Evolutionary conservation across 495 filamentous ascomycete genomes (phyloP).

Genomic region (Cercophora scortea): DNA sequence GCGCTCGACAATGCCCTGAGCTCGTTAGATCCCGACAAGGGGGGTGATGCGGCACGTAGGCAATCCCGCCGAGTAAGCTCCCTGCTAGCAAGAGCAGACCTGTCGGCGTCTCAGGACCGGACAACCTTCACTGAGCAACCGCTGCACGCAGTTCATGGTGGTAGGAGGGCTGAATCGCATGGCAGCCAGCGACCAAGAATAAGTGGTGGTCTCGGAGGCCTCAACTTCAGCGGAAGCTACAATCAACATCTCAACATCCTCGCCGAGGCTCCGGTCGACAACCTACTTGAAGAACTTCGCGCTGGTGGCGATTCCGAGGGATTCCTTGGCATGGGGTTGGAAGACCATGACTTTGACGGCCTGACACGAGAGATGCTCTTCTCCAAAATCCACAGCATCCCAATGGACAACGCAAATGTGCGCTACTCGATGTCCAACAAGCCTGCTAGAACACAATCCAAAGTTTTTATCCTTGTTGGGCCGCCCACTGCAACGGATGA

Average conservation of each 20-base stretch:
- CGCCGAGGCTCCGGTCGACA: constrained; percentile 61
- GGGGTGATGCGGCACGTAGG: constrained; percentile 55
- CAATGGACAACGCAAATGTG: constrained; percentile 54
- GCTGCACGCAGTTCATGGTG: constrained; percentile 39
- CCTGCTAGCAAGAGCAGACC: constrained; percentile 79
- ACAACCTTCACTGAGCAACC: constrained; percentile 64
- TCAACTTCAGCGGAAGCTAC: constrained; percentile 28
- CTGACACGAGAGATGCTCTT: constrained; percentile 68
- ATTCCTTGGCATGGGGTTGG: constrained; percentile 61
- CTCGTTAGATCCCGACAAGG: constrained; percentile 70
- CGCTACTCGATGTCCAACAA: constrained; percentile 44
- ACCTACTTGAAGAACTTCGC: constrained; percentile 61
- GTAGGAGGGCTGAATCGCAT: constrained; percentile 62
- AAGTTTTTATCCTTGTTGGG: constrained; percentile 57
- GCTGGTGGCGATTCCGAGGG: constrained; percentile 55
- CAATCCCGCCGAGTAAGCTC: constrained; percentile 87
- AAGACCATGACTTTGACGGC: constrained; percentile 59
- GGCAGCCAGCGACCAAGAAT: constrained; percentile 56
- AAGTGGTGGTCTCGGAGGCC: constrained; percentile 43
- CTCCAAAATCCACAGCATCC: constrained; percentile 62
- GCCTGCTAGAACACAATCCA: constrained; percentile 41
- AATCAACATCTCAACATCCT: constrained; percentile 41
- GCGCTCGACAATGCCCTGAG: constrained; percentile 46
- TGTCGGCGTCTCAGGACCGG: constrained; percentile 69
- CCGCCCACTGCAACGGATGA: constrained; percentile 46